Base-by-base conservation (phyloP, 306 rosid genomes). In the Cicer cuneatum region DNA sequence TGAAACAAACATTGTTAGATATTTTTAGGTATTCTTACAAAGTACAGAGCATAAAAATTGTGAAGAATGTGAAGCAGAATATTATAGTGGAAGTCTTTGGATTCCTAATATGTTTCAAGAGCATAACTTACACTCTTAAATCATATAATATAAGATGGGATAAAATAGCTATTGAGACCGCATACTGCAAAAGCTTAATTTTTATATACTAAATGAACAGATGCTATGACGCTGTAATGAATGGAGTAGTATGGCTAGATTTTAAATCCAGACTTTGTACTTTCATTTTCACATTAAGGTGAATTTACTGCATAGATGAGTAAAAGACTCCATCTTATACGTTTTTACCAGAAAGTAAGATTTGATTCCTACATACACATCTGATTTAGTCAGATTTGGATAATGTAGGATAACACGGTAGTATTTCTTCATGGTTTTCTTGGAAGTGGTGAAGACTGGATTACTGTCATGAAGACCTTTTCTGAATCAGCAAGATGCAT, bases 371-470 rank as follows among this genome's bases (percentile, higher is more conserved):
- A 16, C 41, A 62, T 74, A 59, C 61, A 13, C 4, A 72, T 71
- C 85, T 89, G 66, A 86, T 78, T 78, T 64, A 52, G 47, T 69
- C 65, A 49, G 64, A 59, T 76, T 75, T 72, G 63, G 63, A 78
- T 70, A 79, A 74, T 88, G 88, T 89, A 93, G 98, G 97, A 88
- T 58, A 84, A 85, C 63, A 81, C 84, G 51, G 37, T 88, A 47
- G 73, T 93, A 46, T 93, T 93, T 87, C 96, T 93, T 80, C 97
- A 93, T 75, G 98, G 98, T 62, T 93, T 89, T 85, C 96, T 93
- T 76, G 98, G 98, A 81, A 78, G 87, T 48, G 89, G 96, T 71
- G 91, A 91, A 87, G 98, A 93, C 76, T 93, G 98, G 98, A 79
- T 84, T 71, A 37, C 84, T 74, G 81, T 88, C 89, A 93, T 87